Evolutionary conservation across 1,284 basidiomycete species (phyloP), one percentile per base, ranked within the genome.

Genomic region (Binderoboletus segoi): DNA sequence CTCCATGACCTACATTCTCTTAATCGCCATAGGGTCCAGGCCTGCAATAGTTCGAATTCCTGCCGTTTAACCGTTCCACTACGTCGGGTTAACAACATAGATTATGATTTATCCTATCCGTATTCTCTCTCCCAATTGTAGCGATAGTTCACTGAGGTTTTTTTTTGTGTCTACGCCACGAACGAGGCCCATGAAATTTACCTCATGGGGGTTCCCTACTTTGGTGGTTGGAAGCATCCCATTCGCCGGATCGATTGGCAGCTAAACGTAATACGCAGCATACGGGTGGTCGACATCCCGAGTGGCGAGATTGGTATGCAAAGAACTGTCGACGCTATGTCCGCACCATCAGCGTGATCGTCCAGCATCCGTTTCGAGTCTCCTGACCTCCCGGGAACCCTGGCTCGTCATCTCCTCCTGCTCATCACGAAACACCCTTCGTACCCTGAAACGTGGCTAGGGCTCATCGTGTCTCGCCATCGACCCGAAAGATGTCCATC

Each of bases 371-470:
- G n/a, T 8, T 24, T 38, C 18, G 26, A 47, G 13, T 18, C 5
- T 20, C 38, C 15, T 30, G 26, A 41, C 33, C 24, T n/a, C n/a
- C n/a, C n/a, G n/a, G n/a, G n/a, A n/a, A n/a, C n/a, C n/a, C n/a
- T n/a, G n/a, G n/a, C 20, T 13, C 11, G 47, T 79, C 66, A 85
- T 63, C 77, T 70, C 57, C 88, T 78, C 57, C 88, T 75, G 60
- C 81, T 82, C 87, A 91, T 86, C 40, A 82, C 80, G 67, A 90
- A 91, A 64, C 85, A 88, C 2, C 89, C 89, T 71, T 91, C 88
- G 63, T 91, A 91, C 12, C 89, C 89, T 21, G 76, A 69, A 30
- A 79, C 72, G 20, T 79, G 70, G 3, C 76, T 65, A 2, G 83
- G 81, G 55, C 81, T 89, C 49, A 87, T 66, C 10, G 86, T 88